Base-by-base conservation (phyloP, 495 filamentous ascomycete genomes). In the Coniosporium apollinis region DNA sequence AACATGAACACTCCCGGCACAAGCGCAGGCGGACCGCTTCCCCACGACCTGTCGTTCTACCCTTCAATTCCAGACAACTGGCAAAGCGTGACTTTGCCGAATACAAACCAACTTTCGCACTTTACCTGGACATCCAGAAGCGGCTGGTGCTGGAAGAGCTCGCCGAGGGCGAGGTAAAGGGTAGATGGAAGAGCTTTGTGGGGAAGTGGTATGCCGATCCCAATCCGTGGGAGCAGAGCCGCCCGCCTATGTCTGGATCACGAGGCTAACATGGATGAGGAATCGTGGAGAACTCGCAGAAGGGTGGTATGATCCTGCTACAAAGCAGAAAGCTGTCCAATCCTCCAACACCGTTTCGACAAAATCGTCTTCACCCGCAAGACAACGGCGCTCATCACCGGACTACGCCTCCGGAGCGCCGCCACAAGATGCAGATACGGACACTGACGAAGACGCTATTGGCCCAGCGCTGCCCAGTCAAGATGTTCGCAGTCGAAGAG, bases 121-220 rank as follows among this genome's bases (percentile, higher is more conserved):
- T 77, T 44, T 97, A 96, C 49, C 65, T 97, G 18, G 82, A 93
- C 45, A 73, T 94, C 11, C 87, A 94, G 50, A 96, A 97, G 56
- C 59, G 69, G 7, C 51, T 80, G 2, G 44, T 66, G 18, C 55
- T 96, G 0, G 61, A 70, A 16, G 65, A 71, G 2, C 50, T 97
- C 26, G 58, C 64, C 25, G 72, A 77, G 36, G 60, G 68, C 10
- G 87, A 96, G 48, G 51, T 72, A 0, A 74, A 68, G 30, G 89
- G 87, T 1, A 61, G 89, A 25, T 97, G 86, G 83, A 94, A 93
- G 60, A 87, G 85, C 51, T 97, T 94, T 49, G 52, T 83, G 10
- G 59, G 68, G 2, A 87, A 85, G 66, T 97, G 89, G 89, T 82
- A 70, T 52, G 63, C 46, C 3, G n/a, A 7, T 3, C n/a, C n/a